Percentiles rank a stretch among this genome's conserved stretches.
These are phyloP conservation scores for Didymellaceae sp. DNA, from an alignment of 2,329 filamentous ascomycete species.

Conservation along the genomic window DNA sequence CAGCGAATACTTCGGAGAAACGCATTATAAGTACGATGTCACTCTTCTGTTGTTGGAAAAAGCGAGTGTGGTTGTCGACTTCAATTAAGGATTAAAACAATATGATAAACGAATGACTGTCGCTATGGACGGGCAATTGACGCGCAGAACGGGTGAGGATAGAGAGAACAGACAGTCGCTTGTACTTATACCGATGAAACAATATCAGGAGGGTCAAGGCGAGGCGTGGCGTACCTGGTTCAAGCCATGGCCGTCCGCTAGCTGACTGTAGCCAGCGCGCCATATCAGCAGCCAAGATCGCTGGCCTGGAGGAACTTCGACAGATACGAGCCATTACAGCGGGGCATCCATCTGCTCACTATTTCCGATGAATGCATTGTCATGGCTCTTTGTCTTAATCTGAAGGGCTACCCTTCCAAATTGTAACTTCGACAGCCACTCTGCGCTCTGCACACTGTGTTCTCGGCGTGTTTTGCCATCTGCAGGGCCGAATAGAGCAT, in stretches of 20 bases:
- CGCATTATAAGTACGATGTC: slow-evolving; percentile 34
- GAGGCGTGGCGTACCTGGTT: slow-evolving; percentile 27
- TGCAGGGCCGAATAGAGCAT: background rate
- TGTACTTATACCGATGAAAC: slow-evolving; percentile 32
- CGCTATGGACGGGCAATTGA: slow-evolving; percentile 32
- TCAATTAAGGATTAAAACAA: slow-evolving; percentile 25
- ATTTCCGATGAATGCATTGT: slow-evolving; percentile 6
- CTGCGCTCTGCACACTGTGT: background rate
- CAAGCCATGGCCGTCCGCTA: slow-evolving; percentile 25
- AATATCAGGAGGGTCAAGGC: slow-evolving; percentile 13
- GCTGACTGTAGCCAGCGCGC: slow-evolving; percentile 20
- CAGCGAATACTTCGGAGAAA: slow-evolving; percentile 38
- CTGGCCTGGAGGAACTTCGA: slow-evolving; percentile 19
- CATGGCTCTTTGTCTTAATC: background rate
- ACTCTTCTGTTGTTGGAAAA: slow-evolving; percentile 7
- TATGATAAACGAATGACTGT: slow-evolving; percentile 36
- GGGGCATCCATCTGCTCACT: slow-evolving; percentile 12
- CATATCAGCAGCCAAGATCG: slow-evolving; percentile 31
- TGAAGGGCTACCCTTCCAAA: background rate
- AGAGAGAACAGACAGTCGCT: slow-evolving; percentile 7
- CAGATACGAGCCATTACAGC: slow-evolving; percentile 23
- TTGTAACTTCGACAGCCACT: background rate
- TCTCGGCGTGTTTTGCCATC: background rate
- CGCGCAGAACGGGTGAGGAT: slow-evolving; percentile 31
- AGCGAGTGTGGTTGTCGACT: slow-evolving; percentile 27